Evolutionary conservation across 345 rosid species (phyloP).

Genomic region (Arabidopsis thaliana): TAIR10.1 NC_003076.8:7470001-7470500

Average conservation of each 20-base stretch:
- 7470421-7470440: constrained; percentile 20
- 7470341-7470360: constrained; percentile 42
- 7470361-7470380: constrained; percentile 15
- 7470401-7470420: constrained; percentile 26
- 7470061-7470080: not conserved
- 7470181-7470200: constrained; percentile 16
- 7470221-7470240: constrained; percentile 30
- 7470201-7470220: constrained; percentile 32
- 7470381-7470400: constrained; percentile 15
- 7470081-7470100: not conserved
- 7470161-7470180: constrained; percentile 23
- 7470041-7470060: not conserved
- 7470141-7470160: constrained; percentile 7
- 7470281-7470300: constrained; percentile 23
- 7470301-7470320: not conserved
- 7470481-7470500: not conserved
- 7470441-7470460: too few relatives aligned
- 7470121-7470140: not conserved
- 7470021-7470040: not conserved
- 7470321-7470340: constrained; percentile 14
- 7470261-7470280: constrained; percentile 26
- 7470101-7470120: not conserved
- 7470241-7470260: constrained; percentile 42
- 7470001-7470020: not conserved
- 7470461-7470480: too few relatives aligned